phyloP scores from a whole-genome alignment of 2,329 filamentous ascomycete genomes.

The Alternaria arborescens region DNA sequence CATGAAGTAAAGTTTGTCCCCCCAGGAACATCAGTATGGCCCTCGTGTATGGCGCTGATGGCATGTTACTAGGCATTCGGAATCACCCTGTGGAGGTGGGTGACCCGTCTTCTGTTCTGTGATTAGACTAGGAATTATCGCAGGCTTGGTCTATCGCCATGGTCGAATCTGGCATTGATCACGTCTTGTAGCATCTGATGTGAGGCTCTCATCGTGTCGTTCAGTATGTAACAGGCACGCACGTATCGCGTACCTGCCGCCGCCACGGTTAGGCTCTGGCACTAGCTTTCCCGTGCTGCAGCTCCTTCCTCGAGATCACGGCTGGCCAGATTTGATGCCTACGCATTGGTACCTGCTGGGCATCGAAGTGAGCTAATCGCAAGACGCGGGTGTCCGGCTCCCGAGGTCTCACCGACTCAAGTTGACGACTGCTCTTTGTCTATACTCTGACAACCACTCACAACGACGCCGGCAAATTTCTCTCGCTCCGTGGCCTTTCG shows the following conservation, averaged over 20 bases:
- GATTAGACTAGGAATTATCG: background rate
- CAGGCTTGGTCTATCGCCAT: background rate
- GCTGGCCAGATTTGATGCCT: background rate
- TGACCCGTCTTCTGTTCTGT: background rate
- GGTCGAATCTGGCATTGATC: background rate
- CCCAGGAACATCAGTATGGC: background rate
- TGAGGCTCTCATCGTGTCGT: background rate
- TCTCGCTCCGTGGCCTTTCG: conserved; percentile 6
- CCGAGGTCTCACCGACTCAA: background rate
- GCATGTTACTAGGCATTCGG: background rate
- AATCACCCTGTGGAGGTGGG: background rate
- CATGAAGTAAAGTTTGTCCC: conserved; percentile 3
- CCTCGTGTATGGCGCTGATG: background rate
- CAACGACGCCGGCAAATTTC: background rate
- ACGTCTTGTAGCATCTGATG: background rate
- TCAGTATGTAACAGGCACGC: background rate
- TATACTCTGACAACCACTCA: background rate
- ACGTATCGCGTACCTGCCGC: background rate
- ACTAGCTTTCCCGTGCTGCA: background rate
- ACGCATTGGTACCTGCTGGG: background rate
- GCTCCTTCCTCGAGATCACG: background rate
- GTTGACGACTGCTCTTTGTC: conserved; percentile 4
- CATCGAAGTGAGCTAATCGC: conserved; percentile 4
- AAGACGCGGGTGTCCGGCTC: background rate
- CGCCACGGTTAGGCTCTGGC: background rate